Conservation (phyloP, 768 basidiomycete species). For the Megacollybia marginata region DNA sequence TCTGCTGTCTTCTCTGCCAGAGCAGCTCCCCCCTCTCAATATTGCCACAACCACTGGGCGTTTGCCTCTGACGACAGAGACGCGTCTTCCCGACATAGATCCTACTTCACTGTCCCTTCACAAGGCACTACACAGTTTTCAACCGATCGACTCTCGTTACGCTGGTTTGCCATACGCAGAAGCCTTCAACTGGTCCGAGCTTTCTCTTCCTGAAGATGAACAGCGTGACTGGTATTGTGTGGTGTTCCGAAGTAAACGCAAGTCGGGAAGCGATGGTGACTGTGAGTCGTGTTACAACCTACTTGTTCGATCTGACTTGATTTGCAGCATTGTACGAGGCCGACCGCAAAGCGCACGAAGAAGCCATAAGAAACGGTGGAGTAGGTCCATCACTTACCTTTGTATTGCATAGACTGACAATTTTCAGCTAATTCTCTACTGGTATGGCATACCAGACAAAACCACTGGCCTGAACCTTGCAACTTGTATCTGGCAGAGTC, state of each 20-base stretch:
- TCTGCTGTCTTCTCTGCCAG: conserved; percentile 69
- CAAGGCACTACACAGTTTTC: conserved; percentile 75
- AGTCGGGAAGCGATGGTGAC: conserved; percentile 58
- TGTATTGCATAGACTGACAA: conserved; percentile 1
- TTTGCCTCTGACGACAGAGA: conserved; percentile 51
- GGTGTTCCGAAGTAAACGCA: conserved; percentile 77
- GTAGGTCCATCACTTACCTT: conserved; percentile 34
- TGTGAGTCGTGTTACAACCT: conserved; percentile 30
- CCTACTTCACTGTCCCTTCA: conserved; percentile 79
- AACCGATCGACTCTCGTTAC: conserved; percentile 52
- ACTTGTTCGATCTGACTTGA: neutral
- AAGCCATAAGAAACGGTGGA: conserved; percentile 83
- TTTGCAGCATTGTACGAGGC: conserved; percentile 72
- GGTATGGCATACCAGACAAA: conserved; percentile 83
- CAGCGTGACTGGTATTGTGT: conserved; percentile 92
- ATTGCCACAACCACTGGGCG: conserved; percentile 22
- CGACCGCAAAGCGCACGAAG: conserved; percentile 84
- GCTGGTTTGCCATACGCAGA: conserved; percentile 55
- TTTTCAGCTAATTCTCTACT: conserved; percentile 75
- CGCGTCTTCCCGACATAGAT: conserved; percentile 81
- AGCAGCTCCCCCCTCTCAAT: conserved; percentile 21
- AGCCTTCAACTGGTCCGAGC: conserved; percentile 85
- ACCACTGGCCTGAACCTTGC: conserved; percentile 81
- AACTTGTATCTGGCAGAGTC: conserved; percentile 93
- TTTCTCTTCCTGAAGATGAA: conserved; percentile 58